These are phyloP conservation scores for Candida ponderosae DNA, from an alignment of 805 yeast species.

Conservation along the genomic window DNA sequence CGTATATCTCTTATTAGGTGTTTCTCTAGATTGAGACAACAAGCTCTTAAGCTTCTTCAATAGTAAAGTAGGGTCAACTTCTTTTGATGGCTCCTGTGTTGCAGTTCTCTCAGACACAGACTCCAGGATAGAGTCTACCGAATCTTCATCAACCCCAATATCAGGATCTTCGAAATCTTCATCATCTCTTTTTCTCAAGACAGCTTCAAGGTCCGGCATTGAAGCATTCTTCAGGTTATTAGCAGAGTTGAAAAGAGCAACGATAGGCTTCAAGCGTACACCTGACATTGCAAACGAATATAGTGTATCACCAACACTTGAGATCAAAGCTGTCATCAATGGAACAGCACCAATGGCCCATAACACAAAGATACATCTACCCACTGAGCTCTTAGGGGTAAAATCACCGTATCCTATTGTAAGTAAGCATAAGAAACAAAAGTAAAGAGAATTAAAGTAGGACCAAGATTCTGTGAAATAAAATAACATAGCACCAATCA, in stretches of 20 bases:
- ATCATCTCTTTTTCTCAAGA: neutral
- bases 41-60: constrained; percentile 17
- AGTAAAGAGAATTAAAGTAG: constrained; percentile 67
- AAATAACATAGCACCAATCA: constrained; percentile 66
- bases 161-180: constrained; percentile 5
- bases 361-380: constrained; percentile 62
- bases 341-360: constrained; percentile 87
- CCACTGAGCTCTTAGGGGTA: constrained; percentile 55
- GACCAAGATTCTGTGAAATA: constrained; percentile 58
- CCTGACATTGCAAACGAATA: constrained; percentile 20
- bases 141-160: no score
- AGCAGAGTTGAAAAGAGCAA: neutral
- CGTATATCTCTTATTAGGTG: constrained; percentile 29
- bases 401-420: constrained; percentile 85
- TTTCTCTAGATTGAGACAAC: constrained; percentile 6
- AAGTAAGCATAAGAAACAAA: constrained; percentile 63
- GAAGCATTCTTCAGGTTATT: neutral
- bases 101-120: no score
- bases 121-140: no score
- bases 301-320: constrained; percentile 61
- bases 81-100: no score
- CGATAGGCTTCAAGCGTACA: neutral
- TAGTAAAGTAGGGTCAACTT: no score
- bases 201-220: neutral
- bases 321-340: constrained; percentile 73